These are phyloP conservation scores for Rhododendron kiyosumense DNA, from an alignment of 148 eudicot genomes.

Conservation along the genomic window DNA sequence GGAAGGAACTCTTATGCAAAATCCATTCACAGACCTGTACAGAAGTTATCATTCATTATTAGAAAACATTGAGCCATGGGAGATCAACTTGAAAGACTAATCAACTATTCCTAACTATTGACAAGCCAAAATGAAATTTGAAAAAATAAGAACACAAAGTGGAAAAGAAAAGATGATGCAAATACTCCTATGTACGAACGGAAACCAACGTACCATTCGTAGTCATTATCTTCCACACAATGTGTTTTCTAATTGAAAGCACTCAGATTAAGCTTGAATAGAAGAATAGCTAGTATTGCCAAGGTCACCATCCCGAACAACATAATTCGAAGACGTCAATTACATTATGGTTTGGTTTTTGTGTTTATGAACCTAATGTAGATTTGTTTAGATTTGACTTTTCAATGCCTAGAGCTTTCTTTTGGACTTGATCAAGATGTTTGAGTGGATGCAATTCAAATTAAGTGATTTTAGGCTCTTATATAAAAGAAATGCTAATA, in stretches of 20 bases:
- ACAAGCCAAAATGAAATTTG: not conserved
- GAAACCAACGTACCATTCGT: not conserved
- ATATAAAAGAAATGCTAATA: not conserved
- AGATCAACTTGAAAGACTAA: not conserved
- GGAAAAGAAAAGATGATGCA: not conserved
- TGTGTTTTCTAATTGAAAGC: not conserved
- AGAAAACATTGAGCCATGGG: not conserved
- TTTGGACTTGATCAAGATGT: not conserved
- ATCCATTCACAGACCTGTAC: constrained; percentile 80
- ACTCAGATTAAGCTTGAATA: not conserved
- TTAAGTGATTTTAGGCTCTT: not conserved
- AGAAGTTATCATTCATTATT: not conserved
- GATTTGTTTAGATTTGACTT: not conserved
- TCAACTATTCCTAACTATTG: not conserved
- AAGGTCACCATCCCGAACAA: not conserved
- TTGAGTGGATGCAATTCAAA: not conserved
- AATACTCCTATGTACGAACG: not conserved
- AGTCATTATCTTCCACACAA: not conserved
- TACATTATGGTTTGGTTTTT: not conserved
- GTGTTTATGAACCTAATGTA: not conserved
- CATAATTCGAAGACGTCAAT: not conserved
- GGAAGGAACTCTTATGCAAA: constrained; percentile 61
- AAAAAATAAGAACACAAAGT: not conserved
- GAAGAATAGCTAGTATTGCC: not conserved
- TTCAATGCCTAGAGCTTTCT: not conserved